Base-by-base conservation (phyloP, 2,329 filamentous ascomycete species). In the Fusarium chuoi region DNA sequence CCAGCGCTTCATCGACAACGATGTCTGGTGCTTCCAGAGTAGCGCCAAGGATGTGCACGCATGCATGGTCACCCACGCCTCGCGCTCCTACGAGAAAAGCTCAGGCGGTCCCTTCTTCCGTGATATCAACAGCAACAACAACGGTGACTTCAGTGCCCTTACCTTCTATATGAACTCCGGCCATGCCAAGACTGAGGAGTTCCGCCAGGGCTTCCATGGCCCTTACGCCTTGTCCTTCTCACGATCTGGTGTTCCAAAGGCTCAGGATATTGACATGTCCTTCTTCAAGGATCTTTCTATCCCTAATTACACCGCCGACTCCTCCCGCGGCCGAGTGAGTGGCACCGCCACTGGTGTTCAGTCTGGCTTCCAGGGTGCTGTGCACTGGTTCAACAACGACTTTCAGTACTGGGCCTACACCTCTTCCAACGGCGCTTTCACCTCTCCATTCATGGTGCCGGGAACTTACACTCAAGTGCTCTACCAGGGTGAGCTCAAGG, bases 161-260 rank as follows among this genome's bases (percentile, higher is more conserved):
- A 92, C 91, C 80, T 91, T 88, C 81, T 93, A 92, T 83, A 91
- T 92, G 87, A 93, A 93, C 83, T 90, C 88, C 20, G 87, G 86
- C 45, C 91, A 93, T 68, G 87, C 86, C 5, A 87, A 89, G 79
- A 92, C 90, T 3, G 91, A 93, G 77, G 78, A 81, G 18, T 92
- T 81, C 81, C 87, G 91, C 38, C 87, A 87, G 79, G 91, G 91
- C 8, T 84, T 93, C 46, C 89, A 92, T 77, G 91, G 91, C 4
- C 91, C 91, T 1, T 93, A 93, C 74, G 86, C 88, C 7, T 84
- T 92, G 78, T 81, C 85, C 14, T 92, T 92, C 80, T 88, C 87
- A 20, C 86, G 89, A 69, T 88, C 87, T 14, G 87, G 88, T 3
- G 84, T 89, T 4, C 89, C 90, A 38, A 83, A 82, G 45, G 80